Conservation (phyloP, 805 yeast genomes). For the Candida boleticola region DNA sequence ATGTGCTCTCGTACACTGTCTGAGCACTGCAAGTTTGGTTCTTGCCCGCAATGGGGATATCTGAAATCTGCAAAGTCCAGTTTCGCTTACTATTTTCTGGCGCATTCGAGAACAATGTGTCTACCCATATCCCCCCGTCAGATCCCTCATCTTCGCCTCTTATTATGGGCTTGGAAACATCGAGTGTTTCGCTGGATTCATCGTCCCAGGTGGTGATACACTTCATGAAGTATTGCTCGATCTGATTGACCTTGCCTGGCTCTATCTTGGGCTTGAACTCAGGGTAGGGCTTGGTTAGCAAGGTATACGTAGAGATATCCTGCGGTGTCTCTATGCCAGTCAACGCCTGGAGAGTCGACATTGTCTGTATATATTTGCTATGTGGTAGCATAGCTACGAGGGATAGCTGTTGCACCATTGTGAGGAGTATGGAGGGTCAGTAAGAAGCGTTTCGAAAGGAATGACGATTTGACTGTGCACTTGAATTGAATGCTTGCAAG, state of each 20-base stretch:
- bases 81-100: constrained; percentile 20
- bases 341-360: constrained; percentile 49
- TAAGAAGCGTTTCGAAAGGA: no score
- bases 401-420: constrained; percentile 59
- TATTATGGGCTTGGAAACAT: constrained; percentile 25
- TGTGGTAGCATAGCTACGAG: constrained; percentile 46
- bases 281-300: constrained; percentile 48
- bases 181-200: constrained; percentile 17
- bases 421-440: background rate
- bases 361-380: constrained; percentile 39
- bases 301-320: constrained; percentile 46
- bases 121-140: constrained; percentile 19
- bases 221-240: constrained; percentile 52
- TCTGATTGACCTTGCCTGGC: constrained; percentile 57
- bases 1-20: constrained; percentile 60
- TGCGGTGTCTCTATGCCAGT: constrained; percentile 49
- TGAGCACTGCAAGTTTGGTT: constrained; percentile 59
- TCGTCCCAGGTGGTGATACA: constrained; percentile 49
- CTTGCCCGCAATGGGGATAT: constrained; percentile 76
- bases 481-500: no score
- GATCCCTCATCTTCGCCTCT: constrained; percentile 9
- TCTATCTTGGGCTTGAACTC: constrained; percentile 52
- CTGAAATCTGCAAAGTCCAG: constrained; percentile 67
- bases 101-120: constrained; percentile 26
- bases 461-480: no score